Base-by-base conservation (phyloP, 2,329 filamentous ascomycete genomes). In the Dryadomyces quercivorus region DNA sequence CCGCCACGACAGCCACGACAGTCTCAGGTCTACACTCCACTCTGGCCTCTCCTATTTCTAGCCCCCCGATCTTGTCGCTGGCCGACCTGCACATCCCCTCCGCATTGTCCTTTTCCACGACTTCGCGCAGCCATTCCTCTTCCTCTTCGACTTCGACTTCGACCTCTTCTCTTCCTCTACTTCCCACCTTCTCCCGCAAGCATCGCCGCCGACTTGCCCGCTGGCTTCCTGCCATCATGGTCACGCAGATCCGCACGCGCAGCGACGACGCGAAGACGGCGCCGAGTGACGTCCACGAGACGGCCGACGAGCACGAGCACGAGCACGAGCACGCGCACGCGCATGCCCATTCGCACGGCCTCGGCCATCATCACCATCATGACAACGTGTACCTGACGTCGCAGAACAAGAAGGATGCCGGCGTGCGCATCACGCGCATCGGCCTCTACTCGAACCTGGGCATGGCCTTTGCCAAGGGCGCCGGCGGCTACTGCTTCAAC, bases 381-480 rank as follows among this genome's bases (percentile, higher is more conserved):
- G 89, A 95, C 70, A 93, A 88, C 70, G 80, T 82, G 45, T 93
- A 89, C 66, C 76, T 95, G 51, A 86, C 82, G 4, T 92, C 87
- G 7, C 77, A 76, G 59, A 88, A 95, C 72, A 93, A 89, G 71
- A 85, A 87, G 61, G 93, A 98, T 70, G 90, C 93, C 51, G 89
- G 89, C 60, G 94, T 95, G 63, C 85, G 90, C 63, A 96, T 96
- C 65, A 98, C 93, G 52, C 78, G 89, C 60, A 86, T 97, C 63
- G 89, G 89, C 26, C 77, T 95, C 48, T 86, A 85, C 65, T 88
- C 91, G 62, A 98, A 98, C 68, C 75, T 97, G 53, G 84, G 84
- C 65, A 97, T 98, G 91, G 93, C 92, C 51, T 75, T 97, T 62
- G 87, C 83, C 61, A 98, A 98, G 69, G 93, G 92, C 45, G 75